These are phyloP conservation scores for Aspergillus conjunctus DNA, from an alignment of 495 filamentous ascomycete species.

Conservation along the genomic window DNA sequence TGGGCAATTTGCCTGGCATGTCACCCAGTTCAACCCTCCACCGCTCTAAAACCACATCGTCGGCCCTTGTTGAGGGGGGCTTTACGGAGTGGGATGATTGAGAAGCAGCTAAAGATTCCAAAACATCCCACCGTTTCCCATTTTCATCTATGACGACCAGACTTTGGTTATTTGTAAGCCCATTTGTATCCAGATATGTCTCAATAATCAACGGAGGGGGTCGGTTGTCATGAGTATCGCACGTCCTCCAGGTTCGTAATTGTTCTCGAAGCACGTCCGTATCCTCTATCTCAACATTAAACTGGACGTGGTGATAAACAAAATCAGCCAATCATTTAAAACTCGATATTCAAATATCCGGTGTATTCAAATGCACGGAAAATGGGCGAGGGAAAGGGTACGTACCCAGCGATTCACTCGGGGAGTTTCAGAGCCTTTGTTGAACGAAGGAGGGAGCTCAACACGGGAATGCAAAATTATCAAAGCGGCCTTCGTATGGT, in stretches of 20 bases:
- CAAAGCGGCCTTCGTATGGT: conserved; percentile 84
- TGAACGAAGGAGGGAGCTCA: conserved; percentile 62
- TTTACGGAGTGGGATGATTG: conserved; percentile 34
- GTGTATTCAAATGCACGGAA: not conserved
- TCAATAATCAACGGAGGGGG: conserved; percentile 90
- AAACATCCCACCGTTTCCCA: conserved; percentile 89
- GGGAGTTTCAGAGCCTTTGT: conserved; percentile 58
- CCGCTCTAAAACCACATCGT: conserved; percentile 83
- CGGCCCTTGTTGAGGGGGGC: conserved; percentile 39
- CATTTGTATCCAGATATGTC: conserved; percentile 80
- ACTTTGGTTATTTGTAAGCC: conserved; percentile 80
- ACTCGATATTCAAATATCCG: not conserved
- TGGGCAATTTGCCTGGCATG: conserved; percentile 51
- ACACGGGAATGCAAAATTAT: conserved; percentile 81
- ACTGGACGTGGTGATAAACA: conserved; percentile 52
- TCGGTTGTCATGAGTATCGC: conserved; percentile 72
- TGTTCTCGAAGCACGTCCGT: conserved; percentile 82
- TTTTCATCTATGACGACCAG: conserved; percentile 84
- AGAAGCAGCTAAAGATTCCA: conserved; percentile 74
- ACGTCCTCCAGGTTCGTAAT: conserved; percentile 74
- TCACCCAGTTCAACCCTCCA: conserved; percentile 83
- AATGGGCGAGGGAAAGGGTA: conserved; percentile 17
- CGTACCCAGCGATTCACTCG: conserved; percentile 94
- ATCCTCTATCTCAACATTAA: conserved; percentile 91
- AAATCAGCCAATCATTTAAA: conserved; percentile 20